phyloP scores from a whole-genome alignment of 139 green algal species.

The Chlamydomonas incerta region DNA sequence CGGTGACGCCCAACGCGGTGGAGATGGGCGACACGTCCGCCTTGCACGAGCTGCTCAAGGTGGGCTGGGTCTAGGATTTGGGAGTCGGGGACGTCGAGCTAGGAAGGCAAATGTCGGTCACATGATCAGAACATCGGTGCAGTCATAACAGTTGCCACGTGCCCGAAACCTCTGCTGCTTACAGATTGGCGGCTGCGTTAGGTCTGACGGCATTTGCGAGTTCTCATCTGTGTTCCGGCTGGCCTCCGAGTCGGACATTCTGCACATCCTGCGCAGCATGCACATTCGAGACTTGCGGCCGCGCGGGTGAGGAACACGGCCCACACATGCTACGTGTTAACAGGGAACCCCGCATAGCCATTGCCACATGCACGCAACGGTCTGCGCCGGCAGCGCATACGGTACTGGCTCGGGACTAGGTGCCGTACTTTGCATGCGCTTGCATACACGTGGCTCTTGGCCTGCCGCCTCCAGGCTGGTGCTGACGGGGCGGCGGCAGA shows the following conservation, averaged over 20 bases:
- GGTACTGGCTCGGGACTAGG: too few relatives aligned
- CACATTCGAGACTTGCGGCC: slow-evolving; percentile 28
- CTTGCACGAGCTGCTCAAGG: slow-evolving; percentile 39
- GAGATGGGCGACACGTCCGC: slow-evolving; percentile 27
- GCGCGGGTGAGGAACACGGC: neutral
- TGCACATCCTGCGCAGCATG: slow-evolving; percentile 1
- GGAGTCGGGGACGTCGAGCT: neutral
- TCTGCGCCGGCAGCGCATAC: too few relatives aligned
- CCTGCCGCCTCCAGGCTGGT: neutral
- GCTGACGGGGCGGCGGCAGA: neutral
- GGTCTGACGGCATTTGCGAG: slow-evolving; percentile 26
- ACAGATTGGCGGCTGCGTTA: slow-evolving; percentile 33
- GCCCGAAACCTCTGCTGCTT: too few relatives aligned
- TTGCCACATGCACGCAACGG: too few relatives aligned
- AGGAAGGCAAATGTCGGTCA: too few relatives aligned
- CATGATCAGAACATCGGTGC: too few relatives aligned
- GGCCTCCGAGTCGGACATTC: slow-evolving; percentile 11
- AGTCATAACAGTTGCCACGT: too few relatives aligned
- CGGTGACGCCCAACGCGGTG: slow-evolving; percentile 38
- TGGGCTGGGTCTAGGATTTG: too few relatives aligned
- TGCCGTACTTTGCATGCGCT: too few relatives aligned
- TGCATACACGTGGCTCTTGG: too few relatives aligned
- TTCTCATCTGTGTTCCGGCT: slow-evolving; percentile 11
- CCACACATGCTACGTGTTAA: too few relatives aligned
- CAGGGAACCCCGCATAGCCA: too few relatives aligned